Evolutionary conservation across 2,329 filamentous ascomycete species (phyloP).

Genomic region (Trichoderma arundinaceum): DNA sequence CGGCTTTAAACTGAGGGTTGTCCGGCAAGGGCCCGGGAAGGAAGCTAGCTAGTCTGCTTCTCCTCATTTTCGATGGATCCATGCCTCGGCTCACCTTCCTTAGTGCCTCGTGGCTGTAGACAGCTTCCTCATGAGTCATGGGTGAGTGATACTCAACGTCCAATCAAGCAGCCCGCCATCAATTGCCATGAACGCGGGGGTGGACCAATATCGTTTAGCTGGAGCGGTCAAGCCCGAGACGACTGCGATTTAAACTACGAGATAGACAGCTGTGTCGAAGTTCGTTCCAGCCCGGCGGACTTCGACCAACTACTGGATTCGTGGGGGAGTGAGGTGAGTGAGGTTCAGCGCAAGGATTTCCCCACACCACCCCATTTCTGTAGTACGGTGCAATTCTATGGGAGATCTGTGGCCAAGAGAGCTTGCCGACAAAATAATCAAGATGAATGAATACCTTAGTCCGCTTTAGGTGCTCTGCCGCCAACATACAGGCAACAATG

Average conservation of each 20-base stretch:
- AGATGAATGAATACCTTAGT: not conserved
- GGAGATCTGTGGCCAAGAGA: slow-evolving; percentile 5
- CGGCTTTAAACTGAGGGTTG: not conserved
- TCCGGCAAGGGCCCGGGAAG: not conserved
- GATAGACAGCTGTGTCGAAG: not conserved
- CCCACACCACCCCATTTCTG: slow-evolving; percentile 13
- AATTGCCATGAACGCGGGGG: slow-evolving; percentile 3
- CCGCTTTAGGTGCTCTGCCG: not conserved
- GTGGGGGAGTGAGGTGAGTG: slow-evolving; percentile 15
- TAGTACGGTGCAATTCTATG: slow-evolving; percentile 10
- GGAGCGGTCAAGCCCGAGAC: slow-evolving; percentile 8
- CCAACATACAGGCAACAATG: not conserved
- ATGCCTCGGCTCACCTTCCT: slow-evolving; percentile 17
- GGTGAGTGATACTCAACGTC: not conserved
- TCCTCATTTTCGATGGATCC: slow-evolving; percentile 16
- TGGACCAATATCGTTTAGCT: slow-evolving; percentile 13
- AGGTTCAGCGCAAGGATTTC: slow-evolving; percentile 1
- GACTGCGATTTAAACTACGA: slow-evolving; percentile 3
- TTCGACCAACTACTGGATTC: not conserved
- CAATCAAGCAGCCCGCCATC: not conserved
- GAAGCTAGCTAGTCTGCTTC: slow-evolving; percentile 12
- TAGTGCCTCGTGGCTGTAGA: slow-evolving; percentile 4
- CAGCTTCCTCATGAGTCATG: slow-evolving; percentile 22
- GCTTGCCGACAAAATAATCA: not conserved
- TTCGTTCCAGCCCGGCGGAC: not conserved